phyloP scores from a whole-genome alignment of 345 rosid species.

The Jatropha curcas region DNA sequence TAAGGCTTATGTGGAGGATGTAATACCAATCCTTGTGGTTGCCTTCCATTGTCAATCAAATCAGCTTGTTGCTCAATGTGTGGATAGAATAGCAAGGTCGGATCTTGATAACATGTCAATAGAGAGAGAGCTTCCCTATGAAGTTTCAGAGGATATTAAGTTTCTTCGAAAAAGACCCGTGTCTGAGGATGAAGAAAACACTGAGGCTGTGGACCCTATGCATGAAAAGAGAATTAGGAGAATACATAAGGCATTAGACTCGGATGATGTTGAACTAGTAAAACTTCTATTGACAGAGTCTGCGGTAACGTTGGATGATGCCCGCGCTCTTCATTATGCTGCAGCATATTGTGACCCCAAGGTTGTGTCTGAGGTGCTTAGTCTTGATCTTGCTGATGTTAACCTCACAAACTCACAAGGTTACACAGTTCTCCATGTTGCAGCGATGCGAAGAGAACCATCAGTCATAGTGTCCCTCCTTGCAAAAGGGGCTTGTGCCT shows the following conservation, averaged over 20 bases:
- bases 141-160: slow-evolving; percentile 58
- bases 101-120: slow-evolving; percentile 67
- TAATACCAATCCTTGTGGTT: slow-evolving; percentile 74
- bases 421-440: slow-evolving; percentile 80
- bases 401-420: slow-evolving; percentile 74
- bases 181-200: slow-evolving; percentile 38
- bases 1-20: slow-evolving; percentile 76
- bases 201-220: slow-evolving; percentile 36
- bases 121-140: slow-evolving; percentile 80
- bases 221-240: slow-evolving; percentile 66
- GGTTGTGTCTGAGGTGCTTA: slow-evolving; percentile 74
- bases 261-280: slow-evolving; percentile 93
- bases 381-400: slow-evolving; percentile 66
- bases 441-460: slow-evolving; percentile 90
- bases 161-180: slow-evolving; percentile 46
- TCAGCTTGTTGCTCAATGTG: slow-evolving; percentile 71
- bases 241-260: slow-evolving; percentile 87
- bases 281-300: slow-evolving; percentile 82
- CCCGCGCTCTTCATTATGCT: slow-evolving; percentile 82
- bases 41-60: slow-evolving; percentile 76
- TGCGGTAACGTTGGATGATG: slow-evolving; percentile 69
- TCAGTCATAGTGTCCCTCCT: slow-evolving; percentile 64
- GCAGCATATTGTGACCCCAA: slow-evolving; percentile 93
- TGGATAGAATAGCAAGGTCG: slow-evolving; percentile 81
- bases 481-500: slow-evolving; percentile 69